Percentiles rank a stretch among this genome's conserved stretches.
Conservation (phyloP, 495 filamentous ascomycete genomes). For the Chaetomium tenue region DNA sequence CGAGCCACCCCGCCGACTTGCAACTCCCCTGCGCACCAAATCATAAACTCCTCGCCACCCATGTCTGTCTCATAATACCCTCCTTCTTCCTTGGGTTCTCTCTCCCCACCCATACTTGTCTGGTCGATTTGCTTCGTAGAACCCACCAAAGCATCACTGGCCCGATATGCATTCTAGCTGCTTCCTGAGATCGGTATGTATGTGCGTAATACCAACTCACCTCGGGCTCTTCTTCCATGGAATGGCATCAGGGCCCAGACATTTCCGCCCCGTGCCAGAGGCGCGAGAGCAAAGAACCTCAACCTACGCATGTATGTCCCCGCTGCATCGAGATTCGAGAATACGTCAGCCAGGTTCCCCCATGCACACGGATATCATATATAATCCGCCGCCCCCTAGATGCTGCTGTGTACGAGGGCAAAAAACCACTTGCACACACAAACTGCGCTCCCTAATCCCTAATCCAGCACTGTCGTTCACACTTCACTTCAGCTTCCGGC, state of each 20-base stretch:
- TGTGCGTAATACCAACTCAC: not conserved
- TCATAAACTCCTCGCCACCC: not conserved
- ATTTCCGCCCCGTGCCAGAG: not conserved
- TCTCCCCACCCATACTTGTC: not conserved
- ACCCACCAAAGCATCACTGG: not conserved
- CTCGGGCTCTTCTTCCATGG: too few species aligned
- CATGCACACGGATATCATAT: not conserved
- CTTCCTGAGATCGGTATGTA: not conserved
- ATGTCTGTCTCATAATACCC: not conserved
- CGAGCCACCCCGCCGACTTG: not conserved
- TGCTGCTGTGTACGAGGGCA: not conserved
- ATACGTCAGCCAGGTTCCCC: not conserved
- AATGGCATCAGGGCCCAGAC: not conserved
- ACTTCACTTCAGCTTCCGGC: slow-evolving; percentile 19
- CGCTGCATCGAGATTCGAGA: not conserved
- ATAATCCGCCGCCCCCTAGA: not conserved
- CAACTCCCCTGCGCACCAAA: not conserved
- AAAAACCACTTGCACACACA: not conserved
- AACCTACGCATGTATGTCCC: too few species aligned
- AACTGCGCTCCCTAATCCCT: not conserved
- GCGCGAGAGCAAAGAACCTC: too few species aligned
- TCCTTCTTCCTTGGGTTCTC: not conserved
- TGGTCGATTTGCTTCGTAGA: not conserved
- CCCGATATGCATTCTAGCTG: not conserved
- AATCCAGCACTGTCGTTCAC: slow-evolving; percentile 4